Percentiles rank a stretch among this genome's conserved stretches.
Conservation (phyloP, 768 basidiomycete species). For the Tricholoma sp. region DNA sequence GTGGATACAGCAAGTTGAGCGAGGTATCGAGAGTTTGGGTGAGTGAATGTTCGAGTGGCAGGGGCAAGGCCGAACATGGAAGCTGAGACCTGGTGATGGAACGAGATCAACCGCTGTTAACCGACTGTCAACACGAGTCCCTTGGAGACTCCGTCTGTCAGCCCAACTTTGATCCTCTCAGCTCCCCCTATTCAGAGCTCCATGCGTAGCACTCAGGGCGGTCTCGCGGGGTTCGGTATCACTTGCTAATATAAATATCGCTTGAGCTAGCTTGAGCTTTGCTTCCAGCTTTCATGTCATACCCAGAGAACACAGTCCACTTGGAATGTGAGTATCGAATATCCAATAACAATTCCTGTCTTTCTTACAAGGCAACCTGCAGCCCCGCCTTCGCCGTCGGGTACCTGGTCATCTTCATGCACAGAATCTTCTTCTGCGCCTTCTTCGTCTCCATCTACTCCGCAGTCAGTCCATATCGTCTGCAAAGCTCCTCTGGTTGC, state of each 20-base stretch:
- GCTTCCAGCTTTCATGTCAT: slow-evolving; percentile 12
- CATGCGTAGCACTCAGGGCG: slow-evolving; percentile 24
- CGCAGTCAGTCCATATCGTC: slow-evolving; percentile 41
- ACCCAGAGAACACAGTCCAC: background rate
- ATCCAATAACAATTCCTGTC: background rate
- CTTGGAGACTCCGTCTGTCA: too few relatives aligned
- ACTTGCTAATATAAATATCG: slow-evolving; percentile 25
- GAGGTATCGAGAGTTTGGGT: background rate
- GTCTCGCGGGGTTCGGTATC: slow-evolving; percentile 21
- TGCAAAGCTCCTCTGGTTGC: slow-evolving; percentile 67
- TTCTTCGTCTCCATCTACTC: slow-evolving; percentile 17
- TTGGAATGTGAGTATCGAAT: slow-evolving; percentile 21
- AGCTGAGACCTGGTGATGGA: too few relatives aligned
- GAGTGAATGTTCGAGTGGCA: background rate
- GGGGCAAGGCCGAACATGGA: background rate
- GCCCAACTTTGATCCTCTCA: slow-evolving; percentile 14
- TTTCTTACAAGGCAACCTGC: slow-evolving; percentile 3
- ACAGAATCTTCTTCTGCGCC: slow-evolving; percentile 11
- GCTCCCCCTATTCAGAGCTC: slow-evolving; percentile 15
- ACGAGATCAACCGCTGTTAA: too few relatives aligned
- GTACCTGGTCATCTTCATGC: slow-evolving; percentile 23
- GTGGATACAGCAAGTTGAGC: slow-evolving; percentile 4
- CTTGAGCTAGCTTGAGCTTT: slow-evolving; percentile 14
- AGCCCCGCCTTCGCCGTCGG: slow-evolving; percentile 43
- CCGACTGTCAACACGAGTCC: too few relatives aligned